Evolutionary conservation across 305 asterid genomes (phyloP), one percentile per base, ranked within the genome.

Genomic region (Fraxinus ornus): DNA sequence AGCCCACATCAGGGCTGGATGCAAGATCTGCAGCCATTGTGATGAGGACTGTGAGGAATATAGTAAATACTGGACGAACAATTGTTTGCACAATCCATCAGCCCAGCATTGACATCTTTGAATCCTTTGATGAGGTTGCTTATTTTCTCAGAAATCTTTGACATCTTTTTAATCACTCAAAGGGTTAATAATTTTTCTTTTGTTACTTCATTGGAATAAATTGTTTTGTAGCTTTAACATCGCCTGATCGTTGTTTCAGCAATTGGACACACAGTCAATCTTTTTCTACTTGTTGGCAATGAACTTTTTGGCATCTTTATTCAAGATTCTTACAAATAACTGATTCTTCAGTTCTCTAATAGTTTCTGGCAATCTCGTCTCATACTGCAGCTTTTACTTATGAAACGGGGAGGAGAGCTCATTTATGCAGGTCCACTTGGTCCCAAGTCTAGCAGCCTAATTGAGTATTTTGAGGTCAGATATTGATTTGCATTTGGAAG

Each of bases 21-120:
- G 99, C 99, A 73, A 92, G 99, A 86, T 88, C 99, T 85, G 99
- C 99, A 39, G 99, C 99, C 79, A 95, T 95, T 82, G 99, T 95
- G 86, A 95, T 95, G 99, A 90, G 99, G 90, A 95, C 98, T 49
- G 98, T 95, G 86, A 90, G 98, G 85, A 95, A 95, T 88, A 93
- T 95, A 41, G 99, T 95, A 70, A 95, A 95, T 87, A 95, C 99
- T 33, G 98, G 97, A 83, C 86, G 99, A 89, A 95, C 99, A 78
- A 95, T 95, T 83, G 99, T 95, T 86, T 95, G 99, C 88, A 95
- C 98, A 44, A 95, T 95, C 85, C 98, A 95, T 87, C 98, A 95
- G 81, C 98, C 98, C 82, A 95, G 99, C 93, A 92, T 95, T 79
- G 99, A 94, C 89, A 95, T 95, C 84, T 95, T 95, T 77, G 99